Evolutionary conservation across 1,284 basidiomycete species (phyloP).

Genomic region (Ustilago vetiveriae): DNA sequence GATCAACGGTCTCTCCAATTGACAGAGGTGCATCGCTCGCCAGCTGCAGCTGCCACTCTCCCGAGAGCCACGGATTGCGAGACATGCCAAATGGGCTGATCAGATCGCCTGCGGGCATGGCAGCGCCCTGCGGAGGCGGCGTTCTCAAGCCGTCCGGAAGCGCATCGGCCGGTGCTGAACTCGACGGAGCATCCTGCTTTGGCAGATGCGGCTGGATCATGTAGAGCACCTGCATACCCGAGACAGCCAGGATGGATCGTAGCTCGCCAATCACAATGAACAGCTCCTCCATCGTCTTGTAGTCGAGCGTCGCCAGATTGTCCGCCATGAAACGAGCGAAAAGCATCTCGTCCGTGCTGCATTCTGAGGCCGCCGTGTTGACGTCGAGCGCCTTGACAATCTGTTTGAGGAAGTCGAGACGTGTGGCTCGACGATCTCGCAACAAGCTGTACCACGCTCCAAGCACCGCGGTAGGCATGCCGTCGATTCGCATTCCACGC

Average conservation of each 20-base stretch:
- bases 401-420: conserved; percentile 86
- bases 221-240: conserved; percentile 78
- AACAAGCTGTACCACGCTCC: conserved; percentile 90
- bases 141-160: conserved; percentile 13
- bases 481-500: conserved; percentile 32
- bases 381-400: conserved; percentile 83
- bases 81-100: conserved; percentile 30
- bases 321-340: conserved; percentile 92
- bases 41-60: conserved; percentile 38
- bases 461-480: conserved; percentile 67
- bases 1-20: conserved; percentile 20
- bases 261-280: conserved; percentile 83
- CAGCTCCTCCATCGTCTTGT: conserved; percentile 92
- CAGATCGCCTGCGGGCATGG: conserved; percentile 6
- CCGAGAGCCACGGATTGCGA: conserved; percentile 40
- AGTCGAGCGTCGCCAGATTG: conserved; percentile 89
- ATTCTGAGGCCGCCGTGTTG: conserved; percentile 69
- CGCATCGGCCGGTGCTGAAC: neutral
- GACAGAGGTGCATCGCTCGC: conserved; percentile 13
- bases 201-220: conserved; percentile 41
- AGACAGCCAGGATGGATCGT: conserved; percentile 81
- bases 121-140: conserved; percentile 20
- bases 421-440: conserved; percentile 83
- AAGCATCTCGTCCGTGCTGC: conserved; percentile 67
- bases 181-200: conserved; percentile 17